Conservation (phyloP, 192 early-diverging fungal genomes). For the Podila minutissima region DNA sequence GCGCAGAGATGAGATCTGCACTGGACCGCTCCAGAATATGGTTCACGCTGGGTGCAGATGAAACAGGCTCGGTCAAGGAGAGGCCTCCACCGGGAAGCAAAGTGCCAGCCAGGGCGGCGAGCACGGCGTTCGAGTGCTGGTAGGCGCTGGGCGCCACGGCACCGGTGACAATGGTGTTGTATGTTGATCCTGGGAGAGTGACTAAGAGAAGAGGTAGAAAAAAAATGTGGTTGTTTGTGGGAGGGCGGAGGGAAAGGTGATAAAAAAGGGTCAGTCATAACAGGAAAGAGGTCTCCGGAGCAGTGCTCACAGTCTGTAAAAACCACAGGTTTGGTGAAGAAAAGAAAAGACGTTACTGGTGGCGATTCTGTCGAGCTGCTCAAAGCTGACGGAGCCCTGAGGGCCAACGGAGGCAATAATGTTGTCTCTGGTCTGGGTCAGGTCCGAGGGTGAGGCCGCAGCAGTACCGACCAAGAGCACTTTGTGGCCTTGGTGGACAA, state of each 20-base stretch:
- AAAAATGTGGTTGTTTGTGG: not conserved
- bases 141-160: constrained; percentile 63
- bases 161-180: constrained; percentile 71
- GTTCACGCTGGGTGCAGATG: constrained; percentile 54
- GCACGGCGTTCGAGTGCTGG: constrained; percentile 68
- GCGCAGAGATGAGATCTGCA: constrained; percentile 68
- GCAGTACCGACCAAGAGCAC: constrained; percentile 57
- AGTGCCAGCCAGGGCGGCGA: constrained; percentile 69
- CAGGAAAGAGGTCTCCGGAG: not conserved
- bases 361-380: constrained; percentile 83
- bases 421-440: constrained; percentile 55
- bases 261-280: not conserved
- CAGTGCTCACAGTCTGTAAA: not conserved
- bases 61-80: constrained; percentile 74
- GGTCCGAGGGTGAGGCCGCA: constrained; percentile 49
- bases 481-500: constrained; percentile 57
- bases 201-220: constrained; percentile 39
- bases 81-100: constrained; percentile 77
- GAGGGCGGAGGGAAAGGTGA: not conserved
- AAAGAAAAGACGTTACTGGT: constrained; percentile 46
- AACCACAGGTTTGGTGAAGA: constrained; percentile 1
- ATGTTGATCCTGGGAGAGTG: constrained; percentile 60
- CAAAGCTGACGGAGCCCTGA: constrained; percentile 78
- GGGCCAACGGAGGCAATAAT: constrained; percentile 57
- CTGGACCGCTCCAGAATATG: constrained; percentile 65